phyloP scores from a whole-genome alignment of 2,329 filamentous ascomycete genomes.

The Alternaria solani region DNA sequence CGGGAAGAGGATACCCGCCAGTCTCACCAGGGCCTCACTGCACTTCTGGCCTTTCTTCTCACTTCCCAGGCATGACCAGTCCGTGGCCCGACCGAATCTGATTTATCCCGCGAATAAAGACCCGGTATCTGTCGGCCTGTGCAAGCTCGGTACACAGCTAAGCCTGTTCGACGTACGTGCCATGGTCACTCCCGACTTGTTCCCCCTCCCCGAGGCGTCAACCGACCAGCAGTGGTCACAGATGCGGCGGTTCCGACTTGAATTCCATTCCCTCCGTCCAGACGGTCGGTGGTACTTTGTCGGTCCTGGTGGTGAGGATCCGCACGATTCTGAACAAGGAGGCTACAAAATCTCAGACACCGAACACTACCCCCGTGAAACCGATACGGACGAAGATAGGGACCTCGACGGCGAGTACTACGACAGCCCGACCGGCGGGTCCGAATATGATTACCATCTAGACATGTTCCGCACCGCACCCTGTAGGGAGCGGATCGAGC shows the following conservation, averaged over 20 bases:
- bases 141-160: slow-evolving; percentile 18
- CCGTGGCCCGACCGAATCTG: slow-evolving; percentile 17
- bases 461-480: slow-evolving; percentile 20
- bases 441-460: slow-evolving; percentile 7
- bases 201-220: slow-evolving; percentile 15
- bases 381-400: slow-evolving; percentile 10
- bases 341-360: slow-evolving; percentile 21
- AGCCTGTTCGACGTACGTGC: slow-evolving; percentile 19
- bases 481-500: slow-evolving; percentile 22
- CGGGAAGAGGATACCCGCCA: slow-evolving; percentile 16
- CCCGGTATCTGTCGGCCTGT: slow-evolving; percentile 16
- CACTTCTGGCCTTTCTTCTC: slow-evolving; percentile 21
- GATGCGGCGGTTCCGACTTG: slow-evolving; percentile 23
- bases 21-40: slow-evolving; percentile 16
- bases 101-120: slow-evolving; percentile 21
- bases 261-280: slow-evolving; percentile 24
- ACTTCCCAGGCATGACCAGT: slow-evolving; percentile 13
- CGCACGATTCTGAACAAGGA: slow-evolving; percentile 24
- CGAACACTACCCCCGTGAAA: slow-evolving; percentile 16
- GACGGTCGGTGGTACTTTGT: slow-evolving; percentile 26
- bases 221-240: slow-evolving; percentile 18
- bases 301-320: slow-evolving; percentile 20
- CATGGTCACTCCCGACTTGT: slow-evolving; percentile 17
- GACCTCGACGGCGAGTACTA: slow-evolving; percentile 1
- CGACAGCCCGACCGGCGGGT: not conserved